Evolutionary conservation across 495 filamentous ascomycete genomes (phyloP), one percentile per base, ranked within the genome.

Genomic region (Penicillium diatomitis): DNA sequence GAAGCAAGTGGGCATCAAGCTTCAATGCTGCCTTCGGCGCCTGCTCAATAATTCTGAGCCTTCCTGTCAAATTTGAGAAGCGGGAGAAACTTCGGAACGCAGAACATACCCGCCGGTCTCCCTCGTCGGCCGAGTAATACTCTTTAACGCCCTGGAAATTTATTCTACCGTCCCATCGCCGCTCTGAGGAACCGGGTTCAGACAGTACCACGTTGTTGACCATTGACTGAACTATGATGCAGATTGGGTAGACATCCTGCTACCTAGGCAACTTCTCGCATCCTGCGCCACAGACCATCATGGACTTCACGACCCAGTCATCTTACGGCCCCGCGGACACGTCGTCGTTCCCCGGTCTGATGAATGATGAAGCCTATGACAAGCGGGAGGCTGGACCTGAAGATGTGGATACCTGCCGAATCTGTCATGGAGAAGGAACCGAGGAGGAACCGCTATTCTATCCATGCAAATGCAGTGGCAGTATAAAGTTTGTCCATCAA

Each of bases 401-500:
- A 41, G 75, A 79, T 39, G 60, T 78, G 31, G 89, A 95, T 60
- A 94, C 88, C 27, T 99, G 92, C 67, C 80, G 92, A 41, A 97
- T 99, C 70, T 99, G 92, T 67, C 78, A 95, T 50, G 88, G 88
- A 10, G 94, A 97, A 66, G 88, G 78, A 27, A 85, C 84, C 0
- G 63, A 76, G n/a, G 81, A 87, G 2, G 92, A 97, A 62, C 87
- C 87, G 40, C 75, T 99, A 34, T 99, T 96, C 75, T 89, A 95
- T 61, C 92, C 92, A 3, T 99, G 92, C 80, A 95, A 94, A 71
- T 99, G 92, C 71, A 95, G 87, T 61, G 92, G 92, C 10, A 96
- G 89, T 67, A 99, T 99, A 68, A 96, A 95, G 67, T 90, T 86
- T 59, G 92, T 99, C 44, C 92, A 99, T 69, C 92, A 99, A 65